Conservation (phyloP, 805 yeast species). For the Myxozyma melibiosi region DNA sequence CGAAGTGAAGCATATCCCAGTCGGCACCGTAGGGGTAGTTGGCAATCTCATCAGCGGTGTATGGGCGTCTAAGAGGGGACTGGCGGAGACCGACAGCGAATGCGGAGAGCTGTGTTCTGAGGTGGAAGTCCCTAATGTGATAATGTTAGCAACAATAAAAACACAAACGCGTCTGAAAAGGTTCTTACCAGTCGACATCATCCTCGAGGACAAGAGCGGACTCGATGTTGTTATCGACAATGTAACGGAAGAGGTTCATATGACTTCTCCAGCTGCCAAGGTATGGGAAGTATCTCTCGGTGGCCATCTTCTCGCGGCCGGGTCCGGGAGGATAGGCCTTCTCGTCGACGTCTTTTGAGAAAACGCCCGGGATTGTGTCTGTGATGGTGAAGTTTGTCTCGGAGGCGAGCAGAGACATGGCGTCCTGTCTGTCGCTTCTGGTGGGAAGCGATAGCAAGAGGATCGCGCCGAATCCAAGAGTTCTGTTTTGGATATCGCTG, state of each 20-base stretch:
- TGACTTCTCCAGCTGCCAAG: constrained; percentile 24
- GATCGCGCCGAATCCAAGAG: constrained; percentile 13
- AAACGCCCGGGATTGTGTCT: constrained; percentile 9
- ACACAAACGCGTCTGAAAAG: not conserved
- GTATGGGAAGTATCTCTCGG: constrained; percentile 1
- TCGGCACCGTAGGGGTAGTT: constrained; percentile 23
- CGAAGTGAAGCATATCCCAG: constrained; percentile 22
- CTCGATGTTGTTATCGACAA: constrained; percentile 14
- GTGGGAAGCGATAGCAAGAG: constrained; percentile 5
- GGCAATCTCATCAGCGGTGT: constrained; percentile 6
- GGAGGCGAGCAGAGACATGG: constrained; percentile 11
- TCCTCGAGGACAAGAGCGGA: constrained; percentile 21
- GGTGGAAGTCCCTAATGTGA: constrained; percentile 10
- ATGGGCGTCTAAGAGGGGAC: not conserved
- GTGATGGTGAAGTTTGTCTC: constrained; percentile 5
- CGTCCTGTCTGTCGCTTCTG: constrained; percentile 19
- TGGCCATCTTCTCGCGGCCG: constrained; percentile 6
- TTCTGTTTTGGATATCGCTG: constrained; percentile 2
- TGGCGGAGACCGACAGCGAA: constrained; percentile 12
- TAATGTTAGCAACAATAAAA: not conserved
- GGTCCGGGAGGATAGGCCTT: constrained; percentile 13
- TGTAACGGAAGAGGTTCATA: constrained; percentile 18
- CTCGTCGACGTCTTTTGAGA: constrained; percentile 1
- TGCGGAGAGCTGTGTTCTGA: not conserved
- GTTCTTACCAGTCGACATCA: constrained; percentile 15